Conservation (phyloP, 2,329 filamentous ascomycete genomes). For the Dryadomyces quercivorus region DNA sequence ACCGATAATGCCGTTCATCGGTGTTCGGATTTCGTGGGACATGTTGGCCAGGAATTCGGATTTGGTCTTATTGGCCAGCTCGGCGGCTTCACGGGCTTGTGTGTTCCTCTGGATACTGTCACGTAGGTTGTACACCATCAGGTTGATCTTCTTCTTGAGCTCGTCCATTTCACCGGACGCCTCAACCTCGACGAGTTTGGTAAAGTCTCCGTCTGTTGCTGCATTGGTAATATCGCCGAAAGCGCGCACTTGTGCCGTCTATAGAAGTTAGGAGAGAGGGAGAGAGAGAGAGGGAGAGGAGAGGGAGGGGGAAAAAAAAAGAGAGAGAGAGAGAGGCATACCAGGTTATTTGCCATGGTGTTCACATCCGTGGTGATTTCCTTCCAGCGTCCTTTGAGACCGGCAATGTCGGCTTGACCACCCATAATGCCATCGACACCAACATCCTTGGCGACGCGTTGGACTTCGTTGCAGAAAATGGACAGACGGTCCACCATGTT, state of each 20-base stretch:
- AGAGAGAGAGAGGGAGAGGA: not conserved
- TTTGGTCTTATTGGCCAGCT: constrained; percentile 95
- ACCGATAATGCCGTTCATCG: constrained; percentile 94
- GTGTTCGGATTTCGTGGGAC: constrained; percentile 96
- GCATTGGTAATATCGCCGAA: constrained; percentile 98
- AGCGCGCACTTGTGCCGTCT: constrained; percentile 92
- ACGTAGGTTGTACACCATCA: constrained; percentile 92
- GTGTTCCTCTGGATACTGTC: constrained; percentile 97
- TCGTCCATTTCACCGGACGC: constrained; percentile 99
- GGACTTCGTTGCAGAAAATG: constrained; percentile 92
- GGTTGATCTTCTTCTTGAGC: constrained; percentile 96
- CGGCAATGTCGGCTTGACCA: constrained; percentile 87
- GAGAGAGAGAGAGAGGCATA: constrained; percentile 18
- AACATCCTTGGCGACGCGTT: constrained; percentile 90
- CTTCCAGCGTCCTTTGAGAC: constrained; percentile 90
- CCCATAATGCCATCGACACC: constrained; percentile 98
- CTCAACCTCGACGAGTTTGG: constrained; percentile 90
- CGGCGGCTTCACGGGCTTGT: constrained; percentile 80
- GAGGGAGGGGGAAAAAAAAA: not conserved
- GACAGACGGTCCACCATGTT: constrained; percentile 96
- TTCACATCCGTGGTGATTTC: constrained; percentile 97
- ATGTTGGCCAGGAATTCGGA: constrained; percentile 98
- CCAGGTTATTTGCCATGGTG: constrained; percentile 66
- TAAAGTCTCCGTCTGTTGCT: constrained; percentile 93
- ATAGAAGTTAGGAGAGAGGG: constrained; percentile 22